Base-by-base conservation (phyloP, 2,329 filamentous ascomycete species). In the Ascocoryne sarcoides region DNA sequence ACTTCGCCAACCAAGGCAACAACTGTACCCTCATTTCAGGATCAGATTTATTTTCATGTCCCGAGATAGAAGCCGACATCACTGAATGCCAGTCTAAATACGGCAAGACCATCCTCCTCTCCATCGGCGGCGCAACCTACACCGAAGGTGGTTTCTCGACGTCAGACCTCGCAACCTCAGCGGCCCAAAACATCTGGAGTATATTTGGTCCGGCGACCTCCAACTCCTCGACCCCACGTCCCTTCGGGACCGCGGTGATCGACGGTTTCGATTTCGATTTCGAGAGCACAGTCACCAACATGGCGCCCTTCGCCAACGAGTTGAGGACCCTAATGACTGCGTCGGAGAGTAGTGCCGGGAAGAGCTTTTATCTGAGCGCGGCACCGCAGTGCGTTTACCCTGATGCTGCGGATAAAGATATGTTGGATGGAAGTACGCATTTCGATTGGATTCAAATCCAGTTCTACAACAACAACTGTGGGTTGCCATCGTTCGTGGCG, bases 181-280 rank as follows among this genome's bases (percentile, higher is more conserved):
- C 73, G 2, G 83, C 82, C 0, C 62, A 80, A 39, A 66, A 71
- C 15, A 63, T 88, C 42, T 88, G 82, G 82, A 66, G 73, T 37
- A 81, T 79, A 47, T 87, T 86, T 57, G 83, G 83, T 2, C 77
- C 82, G 4, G 56, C 61, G 5, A 54, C 60, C 28, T 52, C 61
- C 9, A 64, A 61, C 20, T 66, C 61, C 30, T 60, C 59, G 1
- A 64, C 64, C 5, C 67, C 74, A 41, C 75, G 84, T 7, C 83
- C 83, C 1, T 87, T 87, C 56, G 79, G 79, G 39, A 61, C 63
- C 10, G 74, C 77, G 8, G 66, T 75, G 3, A 63, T 88, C 31
- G 81, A 88, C 57, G 84, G 84, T 4, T 86, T 88, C 58, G 83
- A 88, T 61, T 76, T 87, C 48, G 83, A 88, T 58, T 79, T 87